These are phyloP conservation scores for Monilinia aucupariae DNA, from an alignment of 2,329 filamentous ascomycete genomes.

Conservation along the genomic window DNA sequence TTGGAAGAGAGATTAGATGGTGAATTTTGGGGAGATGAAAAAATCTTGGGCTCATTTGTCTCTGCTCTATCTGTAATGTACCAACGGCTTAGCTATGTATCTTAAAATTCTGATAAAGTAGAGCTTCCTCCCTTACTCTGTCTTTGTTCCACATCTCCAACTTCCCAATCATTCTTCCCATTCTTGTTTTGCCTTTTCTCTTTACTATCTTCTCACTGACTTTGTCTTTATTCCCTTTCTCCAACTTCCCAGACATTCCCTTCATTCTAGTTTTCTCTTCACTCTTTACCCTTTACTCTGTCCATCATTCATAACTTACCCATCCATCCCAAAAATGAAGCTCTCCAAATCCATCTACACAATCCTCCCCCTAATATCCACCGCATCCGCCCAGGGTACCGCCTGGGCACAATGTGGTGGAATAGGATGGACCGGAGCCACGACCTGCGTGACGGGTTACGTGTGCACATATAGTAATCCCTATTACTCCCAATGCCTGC, in stretches of 20 bases:
- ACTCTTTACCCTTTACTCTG: not conserved
- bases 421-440: slow-evolving; percentile 31
- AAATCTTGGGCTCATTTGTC: not conserved
- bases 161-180: not conserved
- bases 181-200: not conserved
- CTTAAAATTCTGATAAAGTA: not conserved
- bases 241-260: not conserved
- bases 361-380: not conserved
- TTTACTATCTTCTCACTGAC: not conserved
- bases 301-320: not conserved
- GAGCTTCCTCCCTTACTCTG: not conserved
- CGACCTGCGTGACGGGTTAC: slow-evolving; percentile 33
- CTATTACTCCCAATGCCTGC: slow-evolving; percentile 35
- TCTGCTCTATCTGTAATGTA: not conserved
- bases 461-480: slow-evolving; percentile 29
- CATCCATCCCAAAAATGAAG: slow-evolving; percentile 5
- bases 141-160: not conserved
- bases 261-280: not conserved
- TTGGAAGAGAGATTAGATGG: no score
- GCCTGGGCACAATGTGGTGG: slow-evolving; percentile 29
- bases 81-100: not conserved
- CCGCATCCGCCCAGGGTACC: slow-evolving; percentile 13
- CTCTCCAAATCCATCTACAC: not conserved
- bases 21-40: not conserved
- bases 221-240: not conserved